Base-by-base conservation (phyloP, 2,329 filamentous ascomycete species). In the Aspergillus alliaceus region DNA sequence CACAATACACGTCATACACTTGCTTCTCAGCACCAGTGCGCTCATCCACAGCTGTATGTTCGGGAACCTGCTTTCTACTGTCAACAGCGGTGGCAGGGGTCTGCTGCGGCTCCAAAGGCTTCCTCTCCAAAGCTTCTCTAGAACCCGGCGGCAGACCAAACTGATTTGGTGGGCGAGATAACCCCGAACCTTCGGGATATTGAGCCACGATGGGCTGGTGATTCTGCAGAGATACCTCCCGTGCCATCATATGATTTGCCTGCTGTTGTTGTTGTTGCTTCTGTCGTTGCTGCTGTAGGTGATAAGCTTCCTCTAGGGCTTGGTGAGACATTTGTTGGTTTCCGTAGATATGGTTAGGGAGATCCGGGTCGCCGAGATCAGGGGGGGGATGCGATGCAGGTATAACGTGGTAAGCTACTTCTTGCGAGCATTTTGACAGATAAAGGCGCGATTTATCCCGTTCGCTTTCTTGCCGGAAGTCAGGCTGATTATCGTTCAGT, bases 351-450 rank as follows among this genome's bases (percentile, higher is more conserved):
- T 78, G 73, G 54, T 74, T 74, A 29, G 76, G 71, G 39, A 78
- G 66, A n/a, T 79, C 74, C 27, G 69, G 71, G 25, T 79, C 77
- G 42, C 69, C 71, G 39, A 78, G 64, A 15, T 86, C 83, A 11
- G 84, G 82, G 20, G 82, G 80, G 50, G 84, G 82, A 63, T 88
- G 84, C 34, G 82, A 79, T 22, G 85, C 82, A n/a, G 86, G 86
- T 49, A 86, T 84, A 32, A 89, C 79, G 59, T 89, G 83, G 66
- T 89, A 89, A 3, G 85, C 84, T 51, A 89, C 84, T 70, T 89
- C 86, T 64, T 88, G 84, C 50, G 87, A 82, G 68, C 86, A 88
- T 72, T 86, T 87, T 55, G 82, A 83, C 31, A 89, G 78, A 65
- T 86, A 88, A 34, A 82, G 75, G 56, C 83, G 82, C 49, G 85